Conservation (phyloP, 208 protist species). For the Leishmania aethiopica region DNA sequence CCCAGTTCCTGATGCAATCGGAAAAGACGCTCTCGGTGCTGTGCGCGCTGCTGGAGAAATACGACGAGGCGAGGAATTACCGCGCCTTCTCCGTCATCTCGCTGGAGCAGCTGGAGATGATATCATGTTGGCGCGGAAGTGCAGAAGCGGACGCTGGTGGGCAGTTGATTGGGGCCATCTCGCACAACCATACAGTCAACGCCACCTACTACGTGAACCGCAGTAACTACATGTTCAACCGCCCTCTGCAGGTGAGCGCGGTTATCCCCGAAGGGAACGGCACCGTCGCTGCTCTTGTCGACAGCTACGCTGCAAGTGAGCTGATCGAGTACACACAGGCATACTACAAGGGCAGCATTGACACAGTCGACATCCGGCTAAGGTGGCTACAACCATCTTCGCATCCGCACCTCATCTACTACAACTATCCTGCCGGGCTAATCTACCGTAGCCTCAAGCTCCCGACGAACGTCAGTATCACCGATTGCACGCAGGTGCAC, state of each 20-base stretch:
- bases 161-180: slow-evolving; percentile 8
- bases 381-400: neutral
- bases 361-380: slow-evolving; percentile 9
- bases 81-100: neutral
- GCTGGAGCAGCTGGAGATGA: neutral
- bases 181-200: slow-evolving; percentile 14
- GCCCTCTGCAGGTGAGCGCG: neutral
- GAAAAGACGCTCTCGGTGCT: neutral
- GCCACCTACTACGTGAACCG: slow-evolving; percentile 10
- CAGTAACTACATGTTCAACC: neutral
- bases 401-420: slow-evolving; percentile 17
- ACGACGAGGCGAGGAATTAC: neutral
- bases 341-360: slow-evolving; percentile 16
- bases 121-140: slow-evolving; percentile 4
- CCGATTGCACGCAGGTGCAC: slow-evolving; percentile 16
- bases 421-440: slow-evolving; percentile 3
- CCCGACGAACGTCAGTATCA: neutral
- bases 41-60: neutral
- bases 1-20: neutral
- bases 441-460: slow-evolving; percentile 18
- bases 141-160: too few species aligned
- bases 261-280: neutral
- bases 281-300: neutral
- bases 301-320: neutral
- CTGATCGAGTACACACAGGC: neutral